These are phyloP conservation scores for Polyporus tsugae DNA, from an alignment of 1,284 basidiomycete genomes.

Conservation along the genomic window DNA sequence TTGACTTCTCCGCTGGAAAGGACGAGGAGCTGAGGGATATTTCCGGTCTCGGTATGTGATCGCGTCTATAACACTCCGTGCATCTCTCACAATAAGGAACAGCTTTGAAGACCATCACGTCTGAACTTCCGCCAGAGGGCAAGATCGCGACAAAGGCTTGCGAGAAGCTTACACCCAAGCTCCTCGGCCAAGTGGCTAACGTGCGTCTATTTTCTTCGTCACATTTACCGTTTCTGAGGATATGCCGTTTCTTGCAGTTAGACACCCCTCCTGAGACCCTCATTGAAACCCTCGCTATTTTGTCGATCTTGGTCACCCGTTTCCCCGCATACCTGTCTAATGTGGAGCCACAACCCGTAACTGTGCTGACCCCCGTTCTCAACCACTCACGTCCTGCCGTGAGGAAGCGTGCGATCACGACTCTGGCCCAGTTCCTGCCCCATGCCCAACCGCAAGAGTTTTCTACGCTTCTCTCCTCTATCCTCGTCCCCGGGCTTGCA, in stretches of 20 bases:
- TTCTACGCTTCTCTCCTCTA: constrained; percentile 58
- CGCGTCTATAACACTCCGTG: constrained; percentile 4
- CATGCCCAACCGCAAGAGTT: constrained; percentile 68
- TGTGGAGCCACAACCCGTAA: constrained; percentile 67
- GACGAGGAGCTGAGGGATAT: constrained; percentile 95
- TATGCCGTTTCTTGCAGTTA: constrained; percentile 48
- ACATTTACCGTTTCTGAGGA: neutral
- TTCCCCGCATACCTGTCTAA: constrained; percentile 80
- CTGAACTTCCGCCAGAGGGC: constrained; percentile 85
- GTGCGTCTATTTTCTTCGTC: constrained; percentile 52
- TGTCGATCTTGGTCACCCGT: constrained; percentile 90
- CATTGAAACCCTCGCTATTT: constrained; percentile 90
- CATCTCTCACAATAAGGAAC: constrained; percentile 14
- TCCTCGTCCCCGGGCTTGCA: constrained; percentile 70
- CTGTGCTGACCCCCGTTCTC: constrained; percentile 80
- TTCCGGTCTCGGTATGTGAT: constrained; percentile 82
- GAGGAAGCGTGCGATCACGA: constrained; percentile 89
- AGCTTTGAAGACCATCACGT: constrained; percentile 95
- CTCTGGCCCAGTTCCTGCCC: constrained; percentile 83
- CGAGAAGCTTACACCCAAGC: constrained; percentile 85
- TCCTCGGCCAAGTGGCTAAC: constrained; percentile 80
- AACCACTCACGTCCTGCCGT: constrained; percentile 83
- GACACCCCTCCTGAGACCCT: constrained; percentile 84
- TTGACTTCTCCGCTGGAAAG: constrained; percentile 84
- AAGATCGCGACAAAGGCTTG: constrained; percentile 84